Evolutionary conservation across 2,329 filamentous ascomycete species (phyloP).

Genomic region (Cylindrodendrum hubeiense): DNA sequence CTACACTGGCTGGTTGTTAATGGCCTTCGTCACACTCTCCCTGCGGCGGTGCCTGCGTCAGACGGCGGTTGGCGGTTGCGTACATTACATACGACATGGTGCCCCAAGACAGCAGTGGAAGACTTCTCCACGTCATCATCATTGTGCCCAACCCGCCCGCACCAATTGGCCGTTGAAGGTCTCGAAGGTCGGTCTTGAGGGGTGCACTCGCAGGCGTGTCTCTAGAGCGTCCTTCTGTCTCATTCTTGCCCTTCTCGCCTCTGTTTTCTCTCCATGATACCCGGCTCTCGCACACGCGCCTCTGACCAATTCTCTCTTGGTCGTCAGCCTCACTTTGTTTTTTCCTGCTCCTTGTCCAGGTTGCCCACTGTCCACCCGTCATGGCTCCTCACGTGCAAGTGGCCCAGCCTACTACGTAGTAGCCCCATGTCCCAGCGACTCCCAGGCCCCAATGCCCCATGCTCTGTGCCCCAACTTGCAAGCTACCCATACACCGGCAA

Average conservation of each 20-base stretch:
- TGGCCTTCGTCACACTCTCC: background rate
- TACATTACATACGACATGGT: background rate
- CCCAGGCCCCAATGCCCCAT: background rate
- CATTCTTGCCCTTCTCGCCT: background rate
- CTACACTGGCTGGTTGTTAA: background rate
- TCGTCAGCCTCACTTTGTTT: constrained; percentile 42
- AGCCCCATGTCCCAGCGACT: background rate
- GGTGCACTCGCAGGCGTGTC: constrained; percentile 1
- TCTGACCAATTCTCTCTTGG: constrained; percentile 6
- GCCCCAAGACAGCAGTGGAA: background rate
- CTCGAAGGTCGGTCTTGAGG: background rate
- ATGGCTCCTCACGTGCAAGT: constrained; percentile 9
- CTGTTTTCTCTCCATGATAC: background rate
- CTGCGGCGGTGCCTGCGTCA: constrained; percentile 7
- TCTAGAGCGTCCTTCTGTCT: background rate
- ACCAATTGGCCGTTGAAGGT: constrained; percentile 21
- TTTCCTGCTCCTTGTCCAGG: constrained; percentile 24
- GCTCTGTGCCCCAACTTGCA: background rate
- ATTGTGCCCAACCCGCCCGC: constrained; percentile 31
- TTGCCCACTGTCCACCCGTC: constrained; percentile 29
- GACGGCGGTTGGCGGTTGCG: background rate
- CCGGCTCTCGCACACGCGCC: constrained; percentile 19
- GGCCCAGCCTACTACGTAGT: constrained; percentile 6
- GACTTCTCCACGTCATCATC: constrained; percentile 13
- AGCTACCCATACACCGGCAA: constrained; percentile 24